A percentile compares a stretch with the other conserved stretches of the same genome.
phyloP scores from a whole-genome alignment of 192 early-diverging fungal species.

The Spinellus fusiger region DNA sequence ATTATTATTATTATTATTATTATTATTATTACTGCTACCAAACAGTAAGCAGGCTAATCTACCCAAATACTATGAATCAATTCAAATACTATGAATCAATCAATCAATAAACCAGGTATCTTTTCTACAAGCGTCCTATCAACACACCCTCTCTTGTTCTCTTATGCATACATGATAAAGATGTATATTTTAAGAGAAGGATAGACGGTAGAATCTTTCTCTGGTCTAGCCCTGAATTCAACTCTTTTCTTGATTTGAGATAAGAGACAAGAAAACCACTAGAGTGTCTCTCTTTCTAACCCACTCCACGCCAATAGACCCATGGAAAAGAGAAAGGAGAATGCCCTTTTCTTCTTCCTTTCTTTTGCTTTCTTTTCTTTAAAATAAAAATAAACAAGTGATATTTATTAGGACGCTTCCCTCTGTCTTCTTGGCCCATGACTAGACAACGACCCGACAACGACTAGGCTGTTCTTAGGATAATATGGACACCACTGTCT shows the following conservation, averaged over 20 bases:
- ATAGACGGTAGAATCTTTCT: too few species aligned
- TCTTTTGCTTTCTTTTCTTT: background rate
- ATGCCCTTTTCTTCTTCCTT: background rate
- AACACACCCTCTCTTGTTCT: too few species aligned
- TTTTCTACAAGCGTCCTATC: background rate
- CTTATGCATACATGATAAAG: too few species aligned
- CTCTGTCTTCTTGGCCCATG: constrained; percentile 3
- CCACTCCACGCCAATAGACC: too few species aligned
- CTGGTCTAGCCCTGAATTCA: too few species aligned
- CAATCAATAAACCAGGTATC: too few species aligned
- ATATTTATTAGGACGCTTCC: background rate
- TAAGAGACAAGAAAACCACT: too few species aligned
- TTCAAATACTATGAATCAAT: background rate
- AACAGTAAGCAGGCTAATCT: background rate
- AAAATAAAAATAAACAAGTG: background rate
- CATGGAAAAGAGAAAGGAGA: too few species aligned
- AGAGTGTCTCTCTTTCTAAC: too few species aligned
- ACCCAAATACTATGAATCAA: background rate
- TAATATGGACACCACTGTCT: constrained; percentile 92
- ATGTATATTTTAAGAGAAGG: too few species aligned
- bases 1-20: background rate
- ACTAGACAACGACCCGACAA: too few species aligned
- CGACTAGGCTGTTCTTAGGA: constrained; percentile 81
- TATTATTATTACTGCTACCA: background rate
- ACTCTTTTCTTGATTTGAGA: too few species aligned